A percentile compares a stretch with the other conserved stretches of the same genome.
Conservation (phyloP, 225 moss, liverwort and hornwort species). For the Sphagnum tenellum region DNA sequence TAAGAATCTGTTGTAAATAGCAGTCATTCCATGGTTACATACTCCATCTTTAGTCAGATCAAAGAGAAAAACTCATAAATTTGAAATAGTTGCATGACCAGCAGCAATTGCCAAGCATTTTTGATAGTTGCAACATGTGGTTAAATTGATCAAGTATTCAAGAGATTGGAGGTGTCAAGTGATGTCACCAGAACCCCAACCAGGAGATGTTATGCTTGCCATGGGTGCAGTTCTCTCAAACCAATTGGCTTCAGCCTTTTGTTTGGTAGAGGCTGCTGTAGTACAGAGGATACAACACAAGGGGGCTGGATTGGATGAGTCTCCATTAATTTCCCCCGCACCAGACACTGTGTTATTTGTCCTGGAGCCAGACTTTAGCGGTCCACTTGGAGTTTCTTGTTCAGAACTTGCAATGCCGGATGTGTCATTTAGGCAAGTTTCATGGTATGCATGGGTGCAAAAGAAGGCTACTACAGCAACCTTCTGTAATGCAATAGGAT, state of each 20-base stretch:
- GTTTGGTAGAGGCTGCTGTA: conserved; percentile 64
- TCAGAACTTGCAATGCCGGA: conserved; percentile 22
- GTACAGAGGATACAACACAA: conserved; percentile 96
- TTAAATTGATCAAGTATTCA: too few relatives aligned
- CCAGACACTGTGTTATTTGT: too few relatives aligned
- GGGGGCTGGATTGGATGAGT: conserved; percentile 39
- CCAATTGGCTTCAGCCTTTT: conserved; percentile 25
- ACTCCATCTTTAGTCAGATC: too few relatives aligned
- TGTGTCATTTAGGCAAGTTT: conserved; percentile 88
- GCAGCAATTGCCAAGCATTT: too few relatives aligned
- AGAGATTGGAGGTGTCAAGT: conserved; percentile 9
- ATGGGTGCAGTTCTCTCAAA: conserved; percentile 23
- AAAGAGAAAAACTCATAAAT: too few relatives aligned
- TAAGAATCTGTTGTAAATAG: too few relatives aligned
- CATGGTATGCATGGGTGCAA: conserved; percentile 96
- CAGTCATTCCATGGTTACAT: too few relatives aligned
- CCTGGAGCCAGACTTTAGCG: conserved; percentile 21
- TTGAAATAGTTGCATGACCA: too few relatives aligned
- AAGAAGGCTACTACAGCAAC: conserved; percentile 93
- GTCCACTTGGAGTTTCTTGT: conserved; percentile 13
- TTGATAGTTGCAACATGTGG: too few relatives aligned
- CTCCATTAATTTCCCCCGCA: conserved; percentile 27
- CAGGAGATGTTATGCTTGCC: conserved; percentile 21
- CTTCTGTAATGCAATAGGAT: conserved; percentile 84
- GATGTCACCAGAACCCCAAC: conserved; percentile 49